Evolutionary conservation across 1,284 basidiomycete species (phyloP), one percentile per base, ranked within the genome.

Genomic region (Microbotryum lychnidis-dioicae): DNA sequence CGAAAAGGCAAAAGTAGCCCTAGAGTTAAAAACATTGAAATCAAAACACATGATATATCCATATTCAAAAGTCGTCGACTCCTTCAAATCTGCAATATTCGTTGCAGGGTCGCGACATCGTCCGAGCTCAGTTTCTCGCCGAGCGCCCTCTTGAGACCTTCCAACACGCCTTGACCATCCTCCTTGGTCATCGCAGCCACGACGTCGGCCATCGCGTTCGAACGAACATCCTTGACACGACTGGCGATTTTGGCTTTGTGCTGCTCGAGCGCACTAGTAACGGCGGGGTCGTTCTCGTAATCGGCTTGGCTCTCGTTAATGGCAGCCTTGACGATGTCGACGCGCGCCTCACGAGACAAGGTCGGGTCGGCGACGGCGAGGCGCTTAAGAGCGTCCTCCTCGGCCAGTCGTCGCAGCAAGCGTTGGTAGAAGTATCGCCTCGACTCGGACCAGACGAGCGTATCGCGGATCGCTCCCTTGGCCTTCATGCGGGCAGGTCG

Each of bases 361-460:
- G 67, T 33, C 25, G 73, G 66, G 69, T 76, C 69, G 50, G 75
- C 76, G 29, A 57, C 66, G 3, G 63, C 69, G 46, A 77, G 63
- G 29, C 64, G 60, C 55, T 63, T 62, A 61, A 72, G 29, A 56
- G 66, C 67, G 10, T 55, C 72, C 66, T 77, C 75, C 70, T 79
- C 78, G 65, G 74, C 75, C 56, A 82, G 70, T 66, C 81, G 77
- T 55, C 80, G 74, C 61, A 92, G 87, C 54, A 93, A 81, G 58
- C 90, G 86, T 91, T 91, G 94, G 81, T 97, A 98, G 83, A 99
- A 97, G 76, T 87, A 84, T 66, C 90, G 82, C 66, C 94, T 86
- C 53, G 92, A 85, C 66, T 91, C 83, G 75, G 87, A 87, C 92
- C 93, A 96, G 61, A 85, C 83, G 62, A 84, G 37, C 84, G 81